Evolutionary conservation across 768 basidiomycete genomes (phyloP).

Genomic region (Mycena leptocephala): DNA sequence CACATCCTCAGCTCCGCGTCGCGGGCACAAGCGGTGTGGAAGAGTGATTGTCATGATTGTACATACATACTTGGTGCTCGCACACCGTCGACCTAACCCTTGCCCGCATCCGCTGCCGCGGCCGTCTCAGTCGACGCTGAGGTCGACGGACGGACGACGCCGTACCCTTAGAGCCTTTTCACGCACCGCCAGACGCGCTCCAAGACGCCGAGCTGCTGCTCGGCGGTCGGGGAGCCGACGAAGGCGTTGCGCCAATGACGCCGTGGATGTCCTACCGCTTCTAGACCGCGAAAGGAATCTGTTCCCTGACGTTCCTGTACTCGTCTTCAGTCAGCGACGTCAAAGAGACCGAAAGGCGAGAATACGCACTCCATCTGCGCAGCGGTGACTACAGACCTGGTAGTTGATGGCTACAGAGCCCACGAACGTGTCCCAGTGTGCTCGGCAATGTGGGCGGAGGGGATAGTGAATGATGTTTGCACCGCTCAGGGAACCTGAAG

Average conservation of each 20-base stretch:
- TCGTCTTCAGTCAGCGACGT: neutral
- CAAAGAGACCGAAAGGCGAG: too few relatives aligned
- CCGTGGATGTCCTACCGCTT: slow-evolving; percentile 36
- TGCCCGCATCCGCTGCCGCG: neutral
- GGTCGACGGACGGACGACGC: slow-evolving; percentile 1
- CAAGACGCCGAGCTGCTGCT: neutral
- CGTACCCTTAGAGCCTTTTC: slow-evolving; percentile 4
- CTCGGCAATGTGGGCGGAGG: slow-evolving; percentile 36
- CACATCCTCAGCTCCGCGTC: too few relatives aligned
- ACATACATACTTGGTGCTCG: too few relatives aligned
- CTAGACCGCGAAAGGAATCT: slow-evolving; percentile 34
- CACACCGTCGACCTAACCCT: neutral
- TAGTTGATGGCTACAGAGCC: slow-evolving; percentile 34
- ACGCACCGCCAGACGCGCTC: neutral
- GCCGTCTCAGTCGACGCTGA: too few relatives aligned
- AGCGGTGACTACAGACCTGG: slow-evolving; percentile 36
- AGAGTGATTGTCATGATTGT: too few relatives aligned
- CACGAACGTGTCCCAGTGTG: slow-evolving; percentile 37
- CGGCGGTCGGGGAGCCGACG: neutral
- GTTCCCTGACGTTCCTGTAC: slow-evolving; percentile 37
- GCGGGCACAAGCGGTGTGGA: too few relatives aligned
- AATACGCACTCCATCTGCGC: slow-evolving; percentile 32
- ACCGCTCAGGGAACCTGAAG: slow-evolving; percentile 34
- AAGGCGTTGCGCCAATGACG: slow-evolving; percentile 24
- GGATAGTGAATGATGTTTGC: slow-evolving; percentile 30